Evolutionary conservation across 73 alveolate genomes (phyloP), one percentile per base, ranked within the genome.

Genomic region (Tetrahymena thermophila): DNA sequence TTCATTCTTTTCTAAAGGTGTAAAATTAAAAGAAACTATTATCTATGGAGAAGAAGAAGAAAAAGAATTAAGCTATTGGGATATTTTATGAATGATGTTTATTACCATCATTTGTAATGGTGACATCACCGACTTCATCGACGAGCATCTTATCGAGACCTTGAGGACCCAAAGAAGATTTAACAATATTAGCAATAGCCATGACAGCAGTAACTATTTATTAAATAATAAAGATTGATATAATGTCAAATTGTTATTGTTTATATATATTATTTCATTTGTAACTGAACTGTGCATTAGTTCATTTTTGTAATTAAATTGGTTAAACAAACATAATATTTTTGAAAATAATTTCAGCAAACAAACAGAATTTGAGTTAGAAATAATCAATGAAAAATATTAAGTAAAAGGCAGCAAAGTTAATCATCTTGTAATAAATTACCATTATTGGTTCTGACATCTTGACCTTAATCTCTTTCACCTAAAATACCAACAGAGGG

Each of bases 101-200:
- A 71, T 71, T 71, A 71, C 89, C 99, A 94, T 99, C 99, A 94
- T 99, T 99, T 56, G 99, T 99, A 85, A 99, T 98, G 93, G 99
- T 98, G 38, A 99, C 99, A 94, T 99, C 99, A 42, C 99, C 99
- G 83, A 99, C 98, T 71, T 98, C 99, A 94, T 99, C 99, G 97
- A 99, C 99, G 58, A 99, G 97, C 99, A 99, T 99, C 96, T 99
- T 99, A 96, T 99, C 99, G 55, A 99, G 98, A 31, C 99, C 99
- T 95, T 99, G 99, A 14, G 99, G 99, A 43, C 99, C 99, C 94
- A 99, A 97, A n/a, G 99, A 98, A 56, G 99, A 95, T 97, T 98
- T 99, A 93, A 99, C 99, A 56, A 99, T 97, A 96, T 99, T 99
- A 71, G 99, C 98, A 89, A 96, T 44, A 16, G 99, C 99, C 99